Evolutionary conservation across 2,329 filamentous ascomycete genomes (phyloP).

Genomic region (Colletotrichum sp.): DNA sequence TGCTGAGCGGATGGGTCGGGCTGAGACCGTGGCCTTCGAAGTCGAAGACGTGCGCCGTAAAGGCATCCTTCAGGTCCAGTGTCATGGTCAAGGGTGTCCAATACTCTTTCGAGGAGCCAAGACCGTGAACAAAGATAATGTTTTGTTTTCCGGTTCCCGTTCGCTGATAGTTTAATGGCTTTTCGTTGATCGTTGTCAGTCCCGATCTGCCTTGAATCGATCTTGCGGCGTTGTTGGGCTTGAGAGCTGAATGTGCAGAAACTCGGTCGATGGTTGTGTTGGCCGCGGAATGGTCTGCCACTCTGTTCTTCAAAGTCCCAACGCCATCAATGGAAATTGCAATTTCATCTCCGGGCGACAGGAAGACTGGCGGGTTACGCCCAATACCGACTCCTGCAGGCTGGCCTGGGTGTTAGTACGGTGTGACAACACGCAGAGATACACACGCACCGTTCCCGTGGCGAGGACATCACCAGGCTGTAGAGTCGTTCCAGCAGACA

Average conservation of each 20-base stretch:
- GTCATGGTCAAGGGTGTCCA: slow-evolving; percentile 48
- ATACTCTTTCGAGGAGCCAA: slow-evolving; percentile 50
- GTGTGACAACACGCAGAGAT: neutral
- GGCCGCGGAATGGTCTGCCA: slow-evolving; percentile 27
- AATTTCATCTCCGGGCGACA: slow-evolving; percentile 45
- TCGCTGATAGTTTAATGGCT: slow-evolving; percentile 42
- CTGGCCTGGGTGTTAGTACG: neutral
- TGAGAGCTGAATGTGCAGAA: neutral
- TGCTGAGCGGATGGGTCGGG: slow-evolving; percentile 50
- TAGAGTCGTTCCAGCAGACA: slow-evolving; percentile 47
- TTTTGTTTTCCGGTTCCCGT: slow-evolving; percentile 29
- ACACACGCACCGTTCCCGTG: slow-evolving; percentile 38
- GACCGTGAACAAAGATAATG: slow-evolving; percentile 60
- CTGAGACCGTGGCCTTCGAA: slow-evolving; percentile 62
- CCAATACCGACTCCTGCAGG: slow-evolving; percentile 54
- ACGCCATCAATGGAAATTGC: slow-evolving; percentile 44
- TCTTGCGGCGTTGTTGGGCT: slow-evolving; percentile 20
- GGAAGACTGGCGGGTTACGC: slow-evolving; percentile 41
- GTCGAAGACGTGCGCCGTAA: slow-evolving; percentile 51
- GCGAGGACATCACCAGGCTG: slow-evolving; percentile 51
- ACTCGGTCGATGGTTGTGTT: slow-evolving; percentile 31
- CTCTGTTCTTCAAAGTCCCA: slow-evolving; percentile 43
- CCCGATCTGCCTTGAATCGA: slow-evolving; percentile 24
- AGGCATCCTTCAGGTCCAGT: slow-evolving; percentile 31
- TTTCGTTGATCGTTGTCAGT: slow-evolving; percentile 42